Evolutionary conservation across 352 stramenopile genomes (phyloP).

Genomic region (Phytophthora melonis): DNA sequence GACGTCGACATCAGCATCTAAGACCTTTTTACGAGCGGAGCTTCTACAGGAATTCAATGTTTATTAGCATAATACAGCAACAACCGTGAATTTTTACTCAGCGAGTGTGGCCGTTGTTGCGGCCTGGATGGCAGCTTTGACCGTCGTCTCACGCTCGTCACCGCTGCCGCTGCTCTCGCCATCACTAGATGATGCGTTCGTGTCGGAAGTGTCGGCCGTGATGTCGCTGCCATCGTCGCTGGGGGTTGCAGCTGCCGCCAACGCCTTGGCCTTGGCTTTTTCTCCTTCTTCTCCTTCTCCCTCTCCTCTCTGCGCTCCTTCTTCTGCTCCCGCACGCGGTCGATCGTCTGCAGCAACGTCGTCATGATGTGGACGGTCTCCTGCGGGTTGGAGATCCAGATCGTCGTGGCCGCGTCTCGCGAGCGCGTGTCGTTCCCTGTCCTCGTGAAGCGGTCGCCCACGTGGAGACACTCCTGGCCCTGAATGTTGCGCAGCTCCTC

Average conservation of each 20-base stretch:
- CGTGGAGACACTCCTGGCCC: conserved; percentile 93
- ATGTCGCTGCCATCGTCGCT: conserved; percentile 39
- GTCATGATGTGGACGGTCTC: conserved; percentile 97
- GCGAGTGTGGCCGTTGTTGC: conserved; percentile 48
- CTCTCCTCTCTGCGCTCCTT: conserved; percentile 36
- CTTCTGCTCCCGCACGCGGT: conserved; percentile 50
- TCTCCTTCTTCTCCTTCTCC: conserved; percentile 28
- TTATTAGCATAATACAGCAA: conserved; percentile 32
- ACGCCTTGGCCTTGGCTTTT: conserved; percentile 31
- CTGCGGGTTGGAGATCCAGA: conserved; percentile 95
- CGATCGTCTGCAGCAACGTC: conserved; percentile 84
- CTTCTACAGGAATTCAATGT: conserved; percentile 18
- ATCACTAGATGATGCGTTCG: conserved; percentile 32
- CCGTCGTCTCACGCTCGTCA: conserved; percentile 58
- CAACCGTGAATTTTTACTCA: conserved; percentile 20
- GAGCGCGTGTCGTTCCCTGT: conserved; percentile 96
- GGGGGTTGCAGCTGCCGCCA: conserved; percentile 12
- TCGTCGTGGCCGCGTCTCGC: conserved; percentile 91
- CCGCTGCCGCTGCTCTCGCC: conserved; percentile 30
- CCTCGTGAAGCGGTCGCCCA: conserved; percentile 93
- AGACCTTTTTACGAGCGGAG: not conserved
- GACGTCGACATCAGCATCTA: conserved; percentile 20
- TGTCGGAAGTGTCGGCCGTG: conserved; percentile 22
- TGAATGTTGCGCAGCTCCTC: conserved; percentile 73
- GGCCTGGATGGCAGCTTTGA: conserved; percentile 74